Base-by-base conservation (phyloP, 2,329 filamentous ascomycete genomes). In the Pseudocercospora fuligena region DNA sequence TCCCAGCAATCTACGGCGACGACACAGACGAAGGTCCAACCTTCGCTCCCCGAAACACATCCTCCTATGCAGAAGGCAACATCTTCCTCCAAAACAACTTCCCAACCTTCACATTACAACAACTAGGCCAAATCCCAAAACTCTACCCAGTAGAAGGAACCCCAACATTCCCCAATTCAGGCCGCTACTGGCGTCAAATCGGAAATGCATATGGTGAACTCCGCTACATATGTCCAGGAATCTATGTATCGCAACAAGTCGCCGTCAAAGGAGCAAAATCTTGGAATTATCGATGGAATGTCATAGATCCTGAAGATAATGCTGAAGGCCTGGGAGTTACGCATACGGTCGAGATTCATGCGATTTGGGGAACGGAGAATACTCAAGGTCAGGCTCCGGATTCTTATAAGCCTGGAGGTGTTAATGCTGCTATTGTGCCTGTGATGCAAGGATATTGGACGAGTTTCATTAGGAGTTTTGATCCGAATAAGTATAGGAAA, bases 401-500 rank as follows among this genome's bases (percentile, higher is more conserved):
- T 2, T 89, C 86, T 56, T 92, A 92, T 71, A 76, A 76, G 7
- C 74, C 80, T 0, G 82, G 80, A 2, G 81, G 80, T 14, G 77
- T 78, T 14, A 92, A 93, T 69, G 84, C 80, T 1, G 74, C 75
- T 0, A 87, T 90, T 5, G 83, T 90, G 0, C 82, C 86, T 0
- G 78, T 90, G 0, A 85, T 91, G 29, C 89, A 92, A 73, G 85
- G 83, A 0, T 94, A 93, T 77, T 93, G 90, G 90, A 87, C 88
- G 1, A 91, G 88, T 69, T 94, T 94, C 74, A 88, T 94, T 67
- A 80, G 86, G 27, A 82, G 82, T 0, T 83, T 88, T 43, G 82
- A 94, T 75, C 91, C 91, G 0, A 94, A 93, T 74, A 81, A 72
- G 16, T 78, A 83, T 63, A 82, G 86, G 8, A 69, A 77, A 51